Conservation (phyloP, 257 asterid species). For the Verbena officinalis region DNA sequence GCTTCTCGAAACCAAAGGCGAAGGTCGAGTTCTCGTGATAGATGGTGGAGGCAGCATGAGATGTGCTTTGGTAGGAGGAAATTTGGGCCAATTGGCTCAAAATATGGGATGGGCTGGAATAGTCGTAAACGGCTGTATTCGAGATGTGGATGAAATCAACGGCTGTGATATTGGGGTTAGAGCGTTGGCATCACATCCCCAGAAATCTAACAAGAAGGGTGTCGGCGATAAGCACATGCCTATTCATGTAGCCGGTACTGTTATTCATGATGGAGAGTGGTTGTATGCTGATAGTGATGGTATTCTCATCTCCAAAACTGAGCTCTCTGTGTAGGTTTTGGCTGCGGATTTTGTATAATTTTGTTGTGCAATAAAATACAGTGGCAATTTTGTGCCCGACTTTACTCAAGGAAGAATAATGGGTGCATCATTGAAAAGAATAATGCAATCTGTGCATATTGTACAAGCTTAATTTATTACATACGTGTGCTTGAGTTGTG, state of each 20-base stretch:
- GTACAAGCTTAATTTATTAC: no score
- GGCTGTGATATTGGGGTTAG: conserved; percentile 82
- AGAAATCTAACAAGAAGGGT: conserved; percentile 71
- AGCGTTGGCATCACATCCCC: conserved; percentile 85
- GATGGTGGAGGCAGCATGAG: conserved; percentile 92
- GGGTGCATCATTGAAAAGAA: neutral
- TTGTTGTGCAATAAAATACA: neutral
- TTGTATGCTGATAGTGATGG: conserved; percentile 92
- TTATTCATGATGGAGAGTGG: conserved; percentile 82
- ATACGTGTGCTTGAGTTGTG: no score
- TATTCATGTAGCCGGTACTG: conserved; percentile 56
- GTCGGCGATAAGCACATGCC: conserved; percentile 58
- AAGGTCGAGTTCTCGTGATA: conserved; percentile 74
- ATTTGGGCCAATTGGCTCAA: conserved; percentile 71
- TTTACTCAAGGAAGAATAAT: conserved; percentile 10
- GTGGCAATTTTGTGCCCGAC: neutral
- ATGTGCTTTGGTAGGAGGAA: conserved; percentile 86
- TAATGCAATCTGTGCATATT: neutral
- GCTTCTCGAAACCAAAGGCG: conserved; percentile 71
- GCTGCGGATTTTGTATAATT: neutral
- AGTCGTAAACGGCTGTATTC: conserved; percentile 74
- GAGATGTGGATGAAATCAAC: conserved; percentile 85
- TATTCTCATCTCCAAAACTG: conserved; percentile 70
- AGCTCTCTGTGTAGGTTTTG: conserved; percentile 53
- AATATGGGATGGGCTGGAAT: conserved; percentile 82